Evolutionary conservation across 2,329 filamentous ascomycete genomes (phyloP), one percentile per base, ranked within the genome.

Genomic region (Claviceps sp.): DNA sequence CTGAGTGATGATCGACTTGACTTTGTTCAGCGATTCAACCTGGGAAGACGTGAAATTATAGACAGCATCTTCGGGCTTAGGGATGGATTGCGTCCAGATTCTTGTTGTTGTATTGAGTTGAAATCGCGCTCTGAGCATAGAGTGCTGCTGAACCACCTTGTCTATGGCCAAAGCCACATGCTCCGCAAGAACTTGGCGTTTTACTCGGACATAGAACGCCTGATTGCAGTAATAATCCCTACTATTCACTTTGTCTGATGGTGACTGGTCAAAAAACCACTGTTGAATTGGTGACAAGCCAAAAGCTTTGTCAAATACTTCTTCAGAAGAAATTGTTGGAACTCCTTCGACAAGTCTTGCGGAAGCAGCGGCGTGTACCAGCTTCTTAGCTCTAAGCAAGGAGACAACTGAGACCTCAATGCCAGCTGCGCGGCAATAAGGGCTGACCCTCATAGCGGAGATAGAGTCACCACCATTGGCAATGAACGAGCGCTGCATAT

Each of bases 401-500:
- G 50, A 47, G 13, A 45, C 50, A 30, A 51, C 50, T 5, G 50
- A 43, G 14, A 51, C 22, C 8, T 42, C 16, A 48, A 48, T 22
- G 16, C 44, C 44, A 37, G 50, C 22, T 6, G 50, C 37, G 34
- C 50, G 50, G 24, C 50, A 51, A 26, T 47, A 47, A 9, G 50
- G 50, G 13, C 50, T 51, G 26, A 43, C 14, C 30, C 43, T 44
- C 54, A 55, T 55, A 13, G 54, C 54, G 18, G 54, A 55, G 18
- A 55, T 55, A 13, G 53, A 55, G 37, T 55, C 54, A 30, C 54
- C 54, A 34, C 51, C 48, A 37, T 53, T 53, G 3, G 54, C 51
- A 41, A 55, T 55, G 34, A 55, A 55, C 0, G 54, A 55, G 43
- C 49, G 37, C 37, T 55, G 37, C 43, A 55, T 42, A 5, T 51